These are phyloP conservation scores for Aspergillus amoenus DNA, from an alignment of 2,329 filamentous ascomycete species.

Conservation along the genomic window DNA sequence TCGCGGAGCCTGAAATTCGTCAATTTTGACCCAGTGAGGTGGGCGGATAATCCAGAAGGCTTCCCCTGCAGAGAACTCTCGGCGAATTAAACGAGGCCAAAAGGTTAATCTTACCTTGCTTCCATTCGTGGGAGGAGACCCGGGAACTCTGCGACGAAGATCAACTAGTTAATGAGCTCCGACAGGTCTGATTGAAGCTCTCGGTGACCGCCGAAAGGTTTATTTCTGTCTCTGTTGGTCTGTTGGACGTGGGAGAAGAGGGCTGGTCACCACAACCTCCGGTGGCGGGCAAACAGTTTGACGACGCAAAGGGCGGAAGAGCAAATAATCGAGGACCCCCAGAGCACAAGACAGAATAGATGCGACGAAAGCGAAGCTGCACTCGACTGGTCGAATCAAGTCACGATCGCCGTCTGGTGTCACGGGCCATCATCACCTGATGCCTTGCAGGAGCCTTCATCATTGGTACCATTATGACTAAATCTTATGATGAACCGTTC, in stretches of 20 bases:
- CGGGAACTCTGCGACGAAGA: no score
- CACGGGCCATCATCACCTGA: conserved; percentile 17
- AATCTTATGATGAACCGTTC: neutral
- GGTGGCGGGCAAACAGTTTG: neutral
- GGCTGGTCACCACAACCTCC: neutral
- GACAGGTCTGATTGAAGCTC: neutral
- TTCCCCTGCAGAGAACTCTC: conserved; percentile 11
- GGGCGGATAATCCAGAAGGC: conserved; percentile 6
- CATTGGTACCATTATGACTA: neutral
- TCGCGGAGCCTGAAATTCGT: conserved; percentile 1
- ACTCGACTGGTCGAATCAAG: conserved; percentile 4
- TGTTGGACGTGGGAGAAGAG: no score
- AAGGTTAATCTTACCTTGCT: conserved; percentile 6
- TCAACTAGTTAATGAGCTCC: neutral
- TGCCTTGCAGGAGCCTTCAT: conserved; percentile 1
- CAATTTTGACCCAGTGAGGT: neutral
- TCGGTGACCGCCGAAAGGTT: neutral
- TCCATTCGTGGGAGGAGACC: neutral
- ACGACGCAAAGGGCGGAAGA: conserved; percentile 1
- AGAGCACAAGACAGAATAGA: neutral
- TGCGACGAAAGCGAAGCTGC: neutral
- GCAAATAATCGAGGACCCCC: neutral
- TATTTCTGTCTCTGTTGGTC: no score
- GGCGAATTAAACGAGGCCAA: conserved; percentile 9
- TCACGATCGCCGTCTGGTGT: conserved; percentile 10